Conservation (phyloP, 2,329 filamentous ascomycete species). For the Coniella lustricola region DNA sequence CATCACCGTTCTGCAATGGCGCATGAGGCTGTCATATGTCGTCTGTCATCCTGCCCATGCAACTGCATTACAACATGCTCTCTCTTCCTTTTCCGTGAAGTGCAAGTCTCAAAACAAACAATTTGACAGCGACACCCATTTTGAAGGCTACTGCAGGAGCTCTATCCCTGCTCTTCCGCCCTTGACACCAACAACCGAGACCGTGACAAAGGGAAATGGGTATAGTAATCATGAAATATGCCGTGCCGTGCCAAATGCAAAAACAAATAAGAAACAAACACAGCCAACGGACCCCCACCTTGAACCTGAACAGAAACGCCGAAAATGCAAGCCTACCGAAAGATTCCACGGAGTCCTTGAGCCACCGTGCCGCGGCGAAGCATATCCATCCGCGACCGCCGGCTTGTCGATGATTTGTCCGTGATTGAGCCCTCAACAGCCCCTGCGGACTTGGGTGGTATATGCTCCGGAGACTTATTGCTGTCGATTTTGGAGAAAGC, state of each 20-base stretch:
- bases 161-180: background rate
- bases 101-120: slow-evolving; percentile 1
- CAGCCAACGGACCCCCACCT: background rate
- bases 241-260: background rate
- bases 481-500: background rate
- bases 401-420: slow-evolving; percentile 21
- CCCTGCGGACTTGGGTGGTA: slow-evolving; percentile 18
- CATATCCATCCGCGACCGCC: slow-evolving; percentile 30
- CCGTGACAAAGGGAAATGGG: slow-evolving; percentile 8
- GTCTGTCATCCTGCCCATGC: too few relatives aligned
- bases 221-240: slow-evolving; percentile 14
- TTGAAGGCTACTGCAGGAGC: background rate
- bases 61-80: too few relatives aligned
- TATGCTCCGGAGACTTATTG: background rate
- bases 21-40: too few relatives aligned
- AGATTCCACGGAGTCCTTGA: slow-evolving; percentile 37
- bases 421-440: slow-evolving; percentile 13
- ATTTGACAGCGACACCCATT: background rate
- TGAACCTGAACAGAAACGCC: background rate
- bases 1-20: too few relatives aligned
- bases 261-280: background rate
- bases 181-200: background rate
- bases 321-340: slow-evolving; percentile 27
- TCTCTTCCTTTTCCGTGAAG: too few relatives aligned
- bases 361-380: slow-evolving; percentile 32